A percentile compares a stretch with the other conserved stretches of the same genome.
phyloP scores from a whole-genome alignment of 805 yeast genomes.

The Spathaspora passalidarum region DNA sequence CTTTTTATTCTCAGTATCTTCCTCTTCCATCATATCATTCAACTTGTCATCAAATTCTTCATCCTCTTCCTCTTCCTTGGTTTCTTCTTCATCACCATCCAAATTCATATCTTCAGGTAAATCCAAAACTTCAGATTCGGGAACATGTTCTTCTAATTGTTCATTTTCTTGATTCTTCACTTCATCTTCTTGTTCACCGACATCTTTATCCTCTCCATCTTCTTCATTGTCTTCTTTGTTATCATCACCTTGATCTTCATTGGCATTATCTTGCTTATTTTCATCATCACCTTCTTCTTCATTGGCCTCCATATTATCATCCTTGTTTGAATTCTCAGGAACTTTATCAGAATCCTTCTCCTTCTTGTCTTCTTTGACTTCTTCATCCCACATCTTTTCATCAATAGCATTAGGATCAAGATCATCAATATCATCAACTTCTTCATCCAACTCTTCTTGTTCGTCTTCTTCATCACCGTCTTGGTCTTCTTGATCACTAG shows the following conservation, averaged over 20 bases:
- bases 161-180: conserved; percentile 67
- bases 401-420: conserved; percentile 93
- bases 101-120: conserved; percentile 89
- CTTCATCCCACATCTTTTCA: conserved; percentile 98
- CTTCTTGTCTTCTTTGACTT: conserved; percentile 69
- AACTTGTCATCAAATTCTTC: conserved; percentile 8
- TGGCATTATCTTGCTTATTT: conserved; percentile 32
- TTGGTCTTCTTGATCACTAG: conserved; percentile 63
- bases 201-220: conserved; percentile 64
- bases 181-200: conserved; percentile 79
- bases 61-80: conserved; percentile 44
- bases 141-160: conserved; percentile 68
- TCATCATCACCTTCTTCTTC: conserved; percentile 41
- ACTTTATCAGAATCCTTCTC: conserved; percentile 78
- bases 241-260: conserved; percentile 32
- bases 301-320: conserved; percentile 48
- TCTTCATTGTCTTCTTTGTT: conserved; percentile 48
- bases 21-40: conserved; percentile 24
- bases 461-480: conserved; percentile 48
- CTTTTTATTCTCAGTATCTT: conserved; percentile 26
- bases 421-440: conserved; percentile 84
- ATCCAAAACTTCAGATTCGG: conserved; percentile 83
- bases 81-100: conserved; percentile 66
- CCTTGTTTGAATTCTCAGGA: conserved; percentile 53
- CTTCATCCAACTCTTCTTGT: conserved; percentile 78